Base-by-base conservation (phyloP, 441 rosid species). In the Populus hybrid region DNA sequence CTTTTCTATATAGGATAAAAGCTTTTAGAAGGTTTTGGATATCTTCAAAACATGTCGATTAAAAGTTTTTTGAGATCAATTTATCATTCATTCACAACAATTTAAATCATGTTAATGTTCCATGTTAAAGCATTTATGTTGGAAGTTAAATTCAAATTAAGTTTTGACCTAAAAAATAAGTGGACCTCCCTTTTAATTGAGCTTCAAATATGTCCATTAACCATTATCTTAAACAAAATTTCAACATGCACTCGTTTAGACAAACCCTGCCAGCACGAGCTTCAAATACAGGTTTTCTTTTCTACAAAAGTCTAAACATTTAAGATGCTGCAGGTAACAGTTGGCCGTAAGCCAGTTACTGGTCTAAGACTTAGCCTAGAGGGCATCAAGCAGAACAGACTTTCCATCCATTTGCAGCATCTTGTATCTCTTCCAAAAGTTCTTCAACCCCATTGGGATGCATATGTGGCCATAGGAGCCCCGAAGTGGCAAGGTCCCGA, bases 401-500 rank as follows among this genome's bases (percentile, higher is more conserved):
- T 90, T 11, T 71, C 84, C 73, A 87, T 91, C 70, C 91, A 89
- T 72, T 77, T 90, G 75, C 94, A 89, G 75, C 92, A 91, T 81
- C 81, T 90, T 3, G 87, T 85, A 24, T 89, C 92, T 73, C 94
- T 91, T 78, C 94, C 95, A 0, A 91, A 90, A 84, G 85, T 90
- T 75, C 86, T 91, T 54, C 91, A 79, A 28, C 92, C 91, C 21
- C 83, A 88, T 36, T 91, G 94, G 95, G 95, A 90, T 77, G 75
- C 87, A 11, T 88, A 89, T 68, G 77, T 91, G 34, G 90, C 94
- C 66, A 91, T 91, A 23, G 94, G 94, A 69, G 91, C 95, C 64
- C 92, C 96, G 64, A 91, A 83, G 78, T 91, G 95, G 95, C 85
- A 83, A 85, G 92, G 95, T 24, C 95, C 94, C 1, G 94, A 91